phyloP scores from a whole-genome alignment of 73 alveolate species.

The Blepharisma japonicum region DNA sequence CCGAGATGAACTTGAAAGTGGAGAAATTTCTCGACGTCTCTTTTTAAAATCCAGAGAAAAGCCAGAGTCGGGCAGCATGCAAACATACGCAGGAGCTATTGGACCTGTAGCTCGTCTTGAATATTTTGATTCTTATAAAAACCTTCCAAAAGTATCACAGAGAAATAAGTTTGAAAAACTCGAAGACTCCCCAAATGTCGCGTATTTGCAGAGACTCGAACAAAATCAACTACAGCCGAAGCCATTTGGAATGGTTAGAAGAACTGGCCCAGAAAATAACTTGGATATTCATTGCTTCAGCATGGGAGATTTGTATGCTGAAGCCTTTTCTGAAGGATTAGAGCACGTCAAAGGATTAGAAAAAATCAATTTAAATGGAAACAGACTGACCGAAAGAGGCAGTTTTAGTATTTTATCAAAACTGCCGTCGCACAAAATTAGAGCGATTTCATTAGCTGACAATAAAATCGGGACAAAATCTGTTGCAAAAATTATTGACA shows the following conservation, averaged over 20 bases:
- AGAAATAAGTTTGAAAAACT: slow-evolving; percentile 8
- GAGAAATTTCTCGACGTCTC: too few species aligned
- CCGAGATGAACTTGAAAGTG: too few species aligned
- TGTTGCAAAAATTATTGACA: neutral
- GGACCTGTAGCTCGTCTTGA: slow-evolving; percentile 10
- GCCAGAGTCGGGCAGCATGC: too few species aligned
- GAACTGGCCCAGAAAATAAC: slow-evolving; percentile 16
- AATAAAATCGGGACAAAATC: slow-evolving; percentile 13
- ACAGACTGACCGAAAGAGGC: slow-evolving; percentile 9
- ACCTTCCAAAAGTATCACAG: slow-evolving; percentile 2
- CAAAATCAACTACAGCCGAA: slow-evolving; percentile 7
- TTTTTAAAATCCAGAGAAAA: too few species aligned
- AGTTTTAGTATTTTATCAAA: neutral
- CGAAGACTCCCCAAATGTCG: slow-evolving; percentile 14
- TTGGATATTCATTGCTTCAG: slow-evolving; percentile 1
- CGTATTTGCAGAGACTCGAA: slow-evolving; percentile 15
- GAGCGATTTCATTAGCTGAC: slow-evolving; percentile 1
- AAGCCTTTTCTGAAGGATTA: slow-evolving; percentile 30
- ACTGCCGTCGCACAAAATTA: slow-evolving; percentile 5
- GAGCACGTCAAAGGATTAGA: neutral
- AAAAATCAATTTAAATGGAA: slow-evolving; percentile 14
- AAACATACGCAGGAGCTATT: neutral
- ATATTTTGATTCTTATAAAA: neutral
- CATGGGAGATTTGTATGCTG: slow-evolving; percentile 30
- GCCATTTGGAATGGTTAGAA: slow-evolving; percentile 28